Conservation (phyloP, 2,329 filamentous ascomycete genomes). For the Chaetomium olivaceum region DNA sequence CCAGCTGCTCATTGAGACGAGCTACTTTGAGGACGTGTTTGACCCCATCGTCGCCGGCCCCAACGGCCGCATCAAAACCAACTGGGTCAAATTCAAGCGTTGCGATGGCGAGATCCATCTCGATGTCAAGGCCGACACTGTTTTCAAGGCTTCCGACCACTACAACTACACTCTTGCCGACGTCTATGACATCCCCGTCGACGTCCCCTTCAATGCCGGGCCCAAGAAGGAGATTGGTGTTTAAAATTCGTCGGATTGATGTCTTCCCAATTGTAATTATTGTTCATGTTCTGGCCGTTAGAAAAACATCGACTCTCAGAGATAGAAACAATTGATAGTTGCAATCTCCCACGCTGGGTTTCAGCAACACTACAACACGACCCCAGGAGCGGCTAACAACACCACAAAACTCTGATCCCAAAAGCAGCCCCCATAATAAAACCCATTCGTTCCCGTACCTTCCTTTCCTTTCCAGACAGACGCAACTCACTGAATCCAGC, state of each 20-base stretch:
- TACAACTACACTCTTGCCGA: conserved; percentile 1
- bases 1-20: conserved; percentile 5
- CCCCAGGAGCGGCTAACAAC: no score
- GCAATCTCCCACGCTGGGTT: no score
- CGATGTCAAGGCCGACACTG: background rate
- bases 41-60: conserved; percentile 5
- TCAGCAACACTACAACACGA: no score
- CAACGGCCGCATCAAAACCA: background rate
- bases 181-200: background rate
- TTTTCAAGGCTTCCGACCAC: background rate
- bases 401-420: no score
- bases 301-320: no score
- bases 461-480: no score
- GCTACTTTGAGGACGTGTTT: conserved; percentile 3
- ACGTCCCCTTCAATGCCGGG: background rate
- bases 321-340: no score
- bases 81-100: conserved; percentile 6
- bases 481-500: no score
- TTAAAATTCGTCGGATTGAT: background rate
- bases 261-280: no score
- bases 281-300: no score
- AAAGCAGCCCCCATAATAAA: no score
- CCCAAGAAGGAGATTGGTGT: conserved; percentile 3
- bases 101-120: conserved; percentile 2
- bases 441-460: no score